Base-by-base conservation (phyloP, 164 flowering plant species). In the Annona cherimola region DNA sequence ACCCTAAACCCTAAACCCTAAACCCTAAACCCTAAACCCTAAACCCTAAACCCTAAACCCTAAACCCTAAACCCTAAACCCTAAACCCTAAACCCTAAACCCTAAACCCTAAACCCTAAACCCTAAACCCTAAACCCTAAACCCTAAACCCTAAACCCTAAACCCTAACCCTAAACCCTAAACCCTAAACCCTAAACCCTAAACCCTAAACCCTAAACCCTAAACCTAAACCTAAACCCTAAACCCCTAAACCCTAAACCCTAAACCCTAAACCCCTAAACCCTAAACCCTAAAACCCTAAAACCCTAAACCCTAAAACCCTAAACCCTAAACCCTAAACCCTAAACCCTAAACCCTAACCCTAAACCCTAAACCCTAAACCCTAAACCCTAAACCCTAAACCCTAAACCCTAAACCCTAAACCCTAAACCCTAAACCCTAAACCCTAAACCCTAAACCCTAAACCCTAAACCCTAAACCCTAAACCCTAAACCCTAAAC, bases 101-200 rank as follows among this genome's bases (percentile, higher is more conserved):
- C 59, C 59, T 54, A 54, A 54, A 54, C 59, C 59, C 59, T 54
- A 54, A 54, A 54, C 59, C 59, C 59, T 54, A 54, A 54, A 54
- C 59, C 59, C 59, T 54, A 54, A 54, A 54, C 59, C 59, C 59
- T 54, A 54, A 54, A 54, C 59, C 59, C 59, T 54, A 54, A 54
- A 54, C 59, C 59, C 59, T 54, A 54, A 54, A 54, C 59, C 59
- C 59, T 54, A 54, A 54, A 54, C 59, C 59, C 59, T 54, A 54
- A 54, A 54, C 59, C 59, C 59, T 54, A 54, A 54, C 8, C 59
- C 59, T 3, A 1, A 54, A 54, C 1, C 59, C 59, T 3, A 1
- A 54, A 54, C 1, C 59, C 59, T 3, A 1, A 54, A 54, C 1
- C 59, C 59, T 3, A 1, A 54, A 54, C 1, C 59, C 59, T 3